Base-by-base conservation (phyloP, 2,329 filamentous ascomycete species). In the Diplodia scrobiculata region DNA sequence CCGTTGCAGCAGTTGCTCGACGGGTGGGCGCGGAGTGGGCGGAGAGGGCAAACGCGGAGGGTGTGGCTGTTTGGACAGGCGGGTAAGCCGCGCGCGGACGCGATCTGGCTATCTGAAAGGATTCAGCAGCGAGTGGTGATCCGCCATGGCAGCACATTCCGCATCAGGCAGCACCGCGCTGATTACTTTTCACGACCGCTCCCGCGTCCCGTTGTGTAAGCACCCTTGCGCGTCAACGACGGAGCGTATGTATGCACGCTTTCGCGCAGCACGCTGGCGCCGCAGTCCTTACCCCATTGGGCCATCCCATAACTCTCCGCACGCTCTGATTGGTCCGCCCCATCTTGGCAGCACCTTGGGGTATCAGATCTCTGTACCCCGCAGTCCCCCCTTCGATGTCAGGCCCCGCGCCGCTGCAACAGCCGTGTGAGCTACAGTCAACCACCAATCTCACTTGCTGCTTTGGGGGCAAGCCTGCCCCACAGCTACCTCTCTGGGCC, bases 291-390 rank as follows among this genome's bases (percentile, higher is more conserved):
- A 34, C 58, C 41, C 25, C 25, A 25, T 25, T 25, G 25, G 25
- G 25, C 25, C 25, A 25, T 25, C 25, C 34, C 53, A 45, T 50
- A 45, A 50, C 45, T 62, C 13, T 29, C 5, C 27, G 17, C 36
- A 3, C 14, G 19, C 27, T 3, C n/a, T 47, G 38, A 62, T 62
- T 62, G 58, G 58, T 10, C 5, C 5, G 6, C 3, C 17, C 2
- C 38, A 19, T n/a, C 45, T 50, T 62, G 45, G 58, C 58, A 32
- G 55, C 41, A 50, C 14, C 10, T 25, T 62, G 58, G 58, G 58
- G 58, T 34, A 62, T 62, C 58, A 62, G 58, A 62, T 62, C 58
- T 36, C 34, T 27, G 45, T 62, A 62, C 58, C 58, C 58, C 58
- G 58, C 58, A 62, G 58, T n/a, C 41, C 41, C 27, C 41, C 41